Conservation (phyloP, 2,329 filamentous ascomycete species). For the Sclerotinia spermophila region DNA sequence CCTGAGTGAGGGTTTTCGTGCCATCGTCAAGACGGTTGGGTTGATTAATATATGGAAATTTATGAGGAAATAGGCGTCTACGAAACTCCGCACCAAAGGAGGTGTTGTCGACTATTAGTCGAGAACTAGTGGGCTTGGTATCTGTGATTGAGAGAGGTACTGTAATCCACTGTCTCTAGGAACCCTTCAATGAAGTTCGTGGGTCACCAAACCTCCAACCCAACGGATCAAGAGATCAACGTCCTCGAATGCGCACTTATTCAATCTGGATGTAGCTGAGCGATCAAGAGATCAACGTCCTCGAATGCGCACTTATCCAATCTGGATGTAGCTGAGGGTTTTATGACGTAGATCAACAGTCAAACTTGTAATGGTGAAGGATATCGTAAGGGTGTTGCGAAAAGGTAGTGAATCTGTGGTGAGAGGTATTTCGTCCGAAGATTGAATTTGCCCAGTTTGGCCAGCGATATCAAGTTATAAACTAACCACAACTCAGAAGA, state of each 20-base stretch:
- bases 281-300: background rate
- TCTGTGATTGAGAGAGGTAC: background rate
- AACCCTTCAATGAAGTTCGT: background rate
- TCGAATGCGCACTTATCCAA: background rate
- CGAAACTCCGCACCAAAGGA: background rate
- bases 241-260: background rate
- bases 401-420: background rate
- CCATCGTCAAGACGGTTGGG: constrained; percentile 30
- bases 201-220: background rate
- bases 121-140: background rate
- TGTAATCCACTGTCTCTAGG: background rate
- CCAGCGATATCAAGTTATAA: background rate
- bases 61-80: background rate
- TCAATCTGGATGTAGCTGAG: background rate
- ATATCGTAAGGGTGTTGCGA: background rate
- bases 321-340: background rate
- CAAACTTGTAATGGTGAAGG: background rate
- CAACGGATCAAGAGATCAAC: background rate
- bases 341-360: background rate
- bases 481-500: constrained; percentile 13
- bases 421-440: background rate
- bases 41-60: constrained; percentile 23
- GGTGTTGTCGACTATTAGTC: background rate
- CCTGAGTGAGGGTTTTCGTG: constrained; percentile 31
- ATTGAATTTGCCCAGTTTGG: background rate